These are phyloP conservation scores for Moesziomyces antarcticus DNA, from an alignment of 1,284 basidiomycete genomes.

Conservation along the genomic window DNA sequence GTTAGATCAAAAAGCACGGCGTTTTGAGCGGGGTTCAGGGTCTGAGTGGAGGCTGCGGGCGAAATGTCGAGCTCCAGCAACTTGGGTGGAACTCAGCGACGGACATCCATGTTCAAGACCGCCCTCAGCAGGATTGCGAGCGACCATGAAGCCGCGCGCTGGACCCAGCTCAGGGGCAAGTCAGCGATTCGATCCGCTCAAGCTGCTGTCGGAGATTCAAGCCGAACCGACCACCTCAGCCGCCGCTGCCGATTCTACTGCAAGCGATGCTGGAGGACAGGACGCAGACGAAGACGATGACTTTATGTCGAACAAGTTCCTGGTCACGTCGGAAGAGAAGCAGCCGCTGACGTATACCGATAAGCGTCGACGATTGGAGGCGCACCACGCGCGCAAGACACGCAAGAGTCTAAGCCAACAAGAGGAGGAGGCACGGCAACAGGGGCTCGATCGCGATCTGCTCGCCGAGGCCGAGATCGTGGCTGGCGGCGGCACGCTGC, in stretches of 20 bases:
- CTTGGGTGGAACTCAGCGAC: background rate
- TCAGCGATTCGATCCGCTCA: constrained; percentile 13
- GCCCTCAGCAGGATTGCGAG: background rate
- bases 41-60: background rate
- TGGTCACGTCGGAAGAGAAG: constrained; percentile 13
- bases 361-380: constrained; percentile 25
- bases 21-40: background rate
- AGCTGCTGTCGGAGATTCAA: constrained; percentile 30
- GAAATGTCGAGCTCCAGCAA: background rate
- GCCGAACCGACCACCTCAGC: background rate
- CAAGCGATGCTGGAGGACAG: background rate
- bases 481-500: constrained; percentile 38
- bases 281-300: constrained; percentile 35
- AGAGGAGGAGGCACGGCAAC: constrained; percentile 29
- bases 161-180: background rate
- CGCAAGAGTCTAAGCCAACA: constrained; percentile 17
- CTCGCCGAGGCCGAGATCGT: constrained; percentile 48
- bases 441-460: constrained; percentile 39
- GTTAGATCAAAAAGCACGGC: background rate
- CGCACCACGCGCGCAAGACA: constrained; percentile 8
- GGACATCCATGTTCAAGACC: background rate
- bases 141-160: background rate
- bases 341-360: constrained; percentile 33
- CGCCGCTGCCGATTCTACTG: background rate
- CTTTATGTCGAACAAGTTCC: constrained; percentile 47